Evolutionary conservation across 352 stramenopile species (phyloP), one percentile per base, ranked within the genome.

Genomic region (Pythium biforme): DNA sequence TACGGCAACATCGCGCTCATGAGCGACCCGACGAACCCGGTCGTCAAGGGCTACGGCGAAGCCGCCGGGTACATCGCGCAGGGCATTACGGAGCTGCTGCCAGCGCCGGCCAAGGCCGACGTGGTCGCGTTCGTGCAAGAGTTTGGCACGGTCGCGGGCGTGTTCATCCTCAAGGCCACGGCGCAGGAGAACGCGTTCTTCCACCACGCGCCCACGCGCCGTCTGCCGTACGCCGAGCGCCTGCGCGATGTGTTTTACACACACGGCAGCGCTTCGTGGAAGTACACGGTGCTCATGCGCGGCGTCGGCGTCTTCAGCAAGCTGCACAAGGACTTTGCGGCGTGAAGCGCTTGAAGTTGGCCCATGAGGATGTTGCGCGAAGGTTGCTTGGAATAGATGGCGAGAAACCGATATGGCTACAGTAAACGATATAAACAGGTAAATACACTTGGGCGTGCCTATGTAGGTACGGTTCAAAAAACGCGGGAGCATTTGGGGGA

Each of bases 161-260:
- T 86, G 25, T 81, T 87, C 53, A 73, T 94, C 15, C 58, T 92
- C 29, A 83, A 88, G 27, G 79, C 78, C 5, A 63, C 83, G 61
- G 20, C 75, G 3, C 66, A 88, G 20, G 83, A 94, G 63, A 92
- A 94, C 48, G 57, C 73, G 20, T 70, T 83, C 46, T 90, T 72
- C 59, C 66, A 89, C 31, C 61, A 85, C 33, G 72, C 59, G 4
- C 66, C 75, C 11, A 69, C 64, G 22, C 71, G 63, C 11, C 77
- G 79, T 11, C 69, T 92, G 47, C 73, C 69, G 52, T 89, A 77
- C 54, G 81, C 81, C 9, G 68, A 92, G 60, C 75, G 77, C 33
- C 68, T 91, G 15, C 81, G 81, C 48, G 81, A 94, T 40, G 77
- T 83, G 52, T 94, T 92, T 73, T 94, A 94, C 62, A 60, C 89